Base-by-base conservation (phyloP, 2,329 filamentous ascomycete genomes). In the Phyllosticta ampelicida region DNA sequence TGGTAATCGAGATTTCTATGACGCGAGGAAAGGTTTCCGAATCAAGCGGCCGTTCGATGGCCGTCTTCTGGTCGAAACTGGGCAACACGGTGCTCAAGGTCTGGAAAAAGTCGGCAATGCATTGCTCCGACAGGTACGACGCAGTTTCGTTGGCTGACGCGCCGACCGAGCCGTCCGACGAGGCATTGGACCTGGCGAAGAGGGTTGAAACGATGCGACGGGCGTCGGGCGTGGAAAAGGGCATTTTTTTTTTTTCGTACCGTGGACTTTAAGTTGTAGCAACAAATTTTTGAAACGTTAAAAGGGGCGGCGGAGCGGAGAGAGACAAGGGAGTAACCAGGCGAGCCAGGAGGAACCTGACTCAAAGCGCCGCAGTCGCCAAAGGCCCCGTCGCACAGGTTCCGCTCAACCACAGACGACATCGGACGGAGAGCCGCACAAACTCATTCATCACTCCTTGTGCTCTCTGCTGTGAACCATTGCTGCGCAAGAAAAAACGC, bases 1-100 rank as follows among this genome's bases (percentile, higher is more conserved):
- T 82, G 1, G 81, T 79, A 55, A 89, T 77, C 0, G 80, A 80
- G 53, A 87, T 72, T 71, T 89, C 86, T 56, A 87, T 85, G 16
- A 89, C 82, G 21, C 77, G 76, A 1, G 85, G 85, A 58, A 80
- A 78, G 48, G 77, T 75, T 44, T 77, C 77, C 60, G 75, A 79
- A 64, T 88, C 84, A 58, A 89, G 77, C 61, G 74, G 77, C 54
- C 76, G 74, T 62, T 76, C 75, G 3, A 71, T 73, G 5, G 77
- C 76, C 30, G 71, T 76, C 63, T 75, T 74, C 44, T 78, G 73
- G 64, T 76, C 71, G 48, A 80, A 75, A 2, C 76, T 75, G 1
- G 77, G 76, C 13, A 78, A 72, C 9, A 79, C 71, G 29, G 71
- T 68, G 60, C 79, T 72, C 53, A 82, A 70, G 13, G 76, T 78